Conservation (phyloP, 257 asterid species). For the Petrea volubilis region DNA sequence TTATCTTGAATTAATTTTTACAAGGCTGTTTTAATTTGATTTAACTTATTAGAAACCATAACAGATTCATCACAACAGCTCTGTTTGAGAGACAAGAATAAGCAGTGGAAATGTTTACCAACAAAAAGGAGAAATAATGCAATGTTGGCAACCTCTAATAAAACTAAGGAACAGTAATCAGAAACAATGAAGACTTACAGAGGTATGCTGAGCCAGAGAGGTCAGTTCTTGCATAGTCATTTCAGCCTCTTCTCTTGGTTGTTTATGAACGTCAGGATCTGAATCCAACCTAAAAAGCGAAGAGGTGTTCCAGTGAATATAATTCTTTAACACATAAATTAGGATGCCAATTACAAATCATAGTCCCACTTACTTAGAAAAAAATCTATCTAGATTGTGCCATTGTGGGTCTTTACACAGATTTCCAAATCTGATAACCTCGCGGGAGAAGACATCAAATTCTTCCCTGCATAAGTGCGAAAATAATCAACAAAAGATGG, state of each 20-base stretch:
- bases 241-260: constrained; percentile 74
- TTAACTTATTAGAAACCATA: not conserved
- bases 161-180: not conserved
- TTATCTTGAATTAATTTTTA: constrained; percentile 3
- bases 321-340: constrained; percentile 16
- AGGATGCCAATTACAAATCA: constrained; percentile 15
- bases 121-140: too few species aligned
- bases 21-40: not conserved
- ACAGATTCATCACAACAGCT: too few species aligned
- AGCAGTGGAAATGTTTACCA: too few species aligned
- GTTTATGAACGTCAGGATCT: constrained; percentile 65
- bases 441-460: constrained; percentile 84
- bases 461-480: constrained; percentile 71
- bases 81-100: too few species aligned
- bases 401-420: constrained; percentile 98
- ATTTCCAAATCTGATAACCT: constrained; percentile 91
- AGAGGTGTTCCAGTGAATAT: constrained; percentile 22
- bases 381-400: constrained; percentile 88
- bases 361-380: constrained; percentile 58
- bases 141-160: too few species aligned
- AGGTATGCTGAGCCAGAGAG: constrained; percentile 86
- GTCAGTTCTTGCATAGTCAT: constrained; percentile 86
- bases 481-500: constrained; percentile 16
- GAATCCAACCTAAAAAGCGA: constrained; percentile 74
- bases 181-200: constrained; percentile 56